A percentile compares a stretch with the other conserved stretches of the same genome.
Conservation (phyloP, 371 early-diverging fungal genomes). For the Apophysomyces ossiformis region DNA sequence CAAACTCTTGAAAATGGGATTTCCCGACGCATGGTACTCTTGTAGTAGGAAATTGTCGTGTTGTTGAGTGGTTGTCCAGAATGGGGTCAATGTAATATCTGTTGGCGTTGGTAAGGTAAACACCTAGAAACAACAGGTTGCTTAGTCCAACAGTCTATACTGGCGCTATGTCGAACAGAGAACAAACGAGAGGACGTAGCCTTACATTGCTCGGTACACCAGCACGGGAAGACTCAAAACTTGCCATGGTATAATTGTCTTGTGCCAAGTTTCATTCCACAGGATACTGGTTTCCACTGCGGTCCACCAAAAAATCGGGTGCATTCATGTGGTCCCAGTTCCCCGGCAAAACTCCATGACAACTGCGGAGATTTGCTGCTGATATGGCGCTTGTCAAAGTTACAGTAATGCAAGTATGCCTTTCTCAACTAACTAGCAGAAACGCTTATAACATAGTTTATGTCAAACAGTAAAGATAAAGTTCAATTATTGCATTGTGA, state of each 20-base stretch:
- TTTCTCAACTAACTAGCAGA: no score
- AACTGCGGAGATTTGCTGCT: no score
- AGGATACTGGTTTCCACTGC: no score
- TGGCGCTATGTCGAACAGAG: neutral
- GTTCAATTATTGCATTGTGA: no score
- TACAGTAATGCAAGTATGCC: no score
- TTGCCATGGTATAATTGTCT: neutral
- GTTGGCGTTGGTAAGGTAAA: slow-evolving; percentile 47
- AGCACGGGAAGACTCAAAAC: neutral
- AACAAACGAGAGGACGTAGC: no score
- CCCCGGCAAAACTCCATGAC: no score
- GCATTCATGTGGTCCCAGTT: no score
- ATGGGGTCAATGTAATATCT: slow-evolving; percentile 42
- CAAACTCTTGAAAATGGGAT: slow-evolving; percentile 57
- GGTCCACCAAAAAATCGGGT: no score
- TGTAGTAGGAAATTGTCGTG: slow-evolving; percentile 73
- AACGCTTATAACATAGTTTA: no score
- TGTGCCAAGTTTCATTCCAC: neutral
- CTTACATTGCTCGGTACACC: slow-evolving; percentile 10
- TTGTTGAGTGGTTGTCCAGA: slow-evolving; percentile 66
- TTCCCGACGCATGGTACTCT: slow-evolving; percentile 64
- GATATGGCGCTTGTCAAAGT: no score
- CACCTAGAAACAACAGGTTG: slow-evolving; percentile 21
- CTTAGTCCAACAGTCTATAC: neutral
- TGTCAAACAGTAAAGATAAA: no score